Evolutionary conservation across 805 yeast species (phyloP), one percentile per base, ranked within the genome.

Genomic region (Metschnikowia matae): DNA sequence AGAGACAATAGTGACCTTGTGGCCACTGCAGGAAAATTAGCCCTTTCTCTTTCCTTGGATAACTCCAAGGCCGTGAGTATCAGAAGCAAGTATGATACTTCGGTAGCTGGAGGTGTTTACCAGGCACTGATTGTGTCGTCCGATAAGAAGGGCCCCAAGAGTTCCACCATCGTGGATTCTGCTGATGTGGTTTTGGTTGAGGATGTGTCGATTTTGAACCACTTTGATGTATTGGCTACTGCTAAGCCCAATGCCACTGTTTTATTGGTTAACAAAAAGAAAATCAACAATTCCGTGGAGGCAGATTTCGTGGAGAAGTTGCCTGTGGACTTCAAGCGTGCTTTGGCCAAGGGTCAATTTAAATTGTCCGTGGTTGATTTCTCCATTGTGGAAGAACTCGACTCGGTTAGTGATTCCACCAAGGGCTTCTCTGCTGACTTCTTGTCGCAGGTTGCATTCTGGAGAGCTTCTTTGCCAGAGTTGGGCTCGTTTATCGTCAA

Each of bases 391-490:
- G 88, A 85, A 39, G 88, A 81, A 49, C 77, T 82, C 58, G 85
- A 81, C 54, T 65, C 67, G 15, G 55, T 65, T 36, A 67, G 65
- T 46, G 71, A 67, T 46, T 83, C 83, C 49, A 84, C 94, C 38
- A 78, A 81, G 58, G 95, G 95, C 29, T 83, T 90, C 64, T 82
- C 94, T 3, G 58, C 58, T 6, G 78, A 83, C 36, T 84, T 90
- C 65, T 89, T 89, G 45, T 70, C 81, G 50, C 96, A 90, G 70
- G 80, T 85, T 39, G 88, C 84, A 0, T 85, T 89, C 74, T 89
- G 96, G 96, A 78, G 78, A 52, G 71, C 78, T 40, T 80, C 87
- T 6, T 80, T 77, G 54, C 87, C 89, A 14, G 77, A 77, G 37
- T 74, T 82, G 41, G 78, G 78, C 33, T 84, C 83, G 44, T 83